Conservation (phyloP, 2,329 filamentous ascomycete species). For the Ophiostoma novo-ulmi region DNA sequence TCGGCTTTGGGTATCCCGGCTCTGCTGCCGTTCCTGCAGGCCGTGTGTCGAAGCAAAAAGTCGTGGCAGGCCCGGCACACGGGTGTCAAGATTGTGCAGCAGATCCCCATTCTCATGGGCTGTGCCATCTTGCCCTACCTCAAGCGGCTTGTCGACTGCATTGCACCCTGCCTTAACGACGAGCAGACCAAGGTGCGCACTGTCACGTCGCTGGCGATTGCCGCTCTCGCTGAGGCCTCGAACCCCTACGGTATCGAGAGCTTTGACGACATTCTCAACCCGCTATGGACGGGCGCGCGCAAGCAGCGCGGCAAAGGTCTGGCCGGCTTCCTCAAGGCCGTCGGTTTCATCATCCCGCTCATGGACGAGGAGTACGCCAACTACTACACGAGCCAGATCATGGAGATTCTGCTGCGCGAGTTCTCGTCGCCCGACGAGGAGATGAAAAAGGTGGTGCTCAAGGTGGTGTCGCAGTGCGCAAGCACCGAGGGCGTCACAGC, state of each 20-base stretch:
- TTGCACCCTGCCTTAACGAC: constrained; percentile 90
- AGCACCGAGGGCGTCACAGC: constrained; percentile 92
- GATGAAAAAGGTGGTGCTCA: constrained; percentile 99
- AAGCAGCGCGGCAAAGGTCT: constrained; percentile 96
- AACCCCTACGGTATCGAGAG: constrained; percentile 99
- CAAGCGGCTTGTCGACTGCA: constrained; percentile 93
- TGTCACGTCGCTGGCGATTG: constrained; percentile 90
- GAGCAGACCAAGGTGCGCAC: constrained; percentile 98
- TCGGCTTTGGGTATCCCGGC: constrained; percentile 94
- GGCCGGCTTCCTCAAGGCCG: constrained; percentile 92
- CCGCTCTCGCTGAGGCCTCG: constrained; percentile 88
- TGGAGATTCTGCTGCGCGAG: constrained; percentile 94
- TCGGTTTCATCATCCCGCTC: constrained; percentile 94
- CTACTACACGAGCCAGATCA: constrained; percentile 97
- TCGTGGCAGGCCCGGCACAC: constrained; percentile 98
- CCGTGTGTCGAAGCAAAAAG: constrained; percentile 96
- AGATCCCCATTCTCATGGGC: constrained; percentile 98
- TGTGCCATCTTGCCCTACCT: constrained; percentile 93
- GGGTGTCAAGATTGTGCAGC: constrained; percentile 97
- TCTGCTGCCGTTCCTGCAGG: constrained; percentile 86
- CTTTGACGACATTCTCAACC: constrained; percentile 96
- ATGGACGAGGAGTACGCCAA: constrained; percentile 99
- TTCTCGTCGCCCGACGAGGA: constrained; percentile 97
- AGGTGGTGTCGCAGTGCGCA: constrained; percentile 93
- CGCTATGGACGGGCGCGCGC: constrained; percentile 90